phyloP scores from a whole-genome alignment of 225 moss, liverwort and hornwort genomes.

The Physcomitrellopsis africana region DNA sequence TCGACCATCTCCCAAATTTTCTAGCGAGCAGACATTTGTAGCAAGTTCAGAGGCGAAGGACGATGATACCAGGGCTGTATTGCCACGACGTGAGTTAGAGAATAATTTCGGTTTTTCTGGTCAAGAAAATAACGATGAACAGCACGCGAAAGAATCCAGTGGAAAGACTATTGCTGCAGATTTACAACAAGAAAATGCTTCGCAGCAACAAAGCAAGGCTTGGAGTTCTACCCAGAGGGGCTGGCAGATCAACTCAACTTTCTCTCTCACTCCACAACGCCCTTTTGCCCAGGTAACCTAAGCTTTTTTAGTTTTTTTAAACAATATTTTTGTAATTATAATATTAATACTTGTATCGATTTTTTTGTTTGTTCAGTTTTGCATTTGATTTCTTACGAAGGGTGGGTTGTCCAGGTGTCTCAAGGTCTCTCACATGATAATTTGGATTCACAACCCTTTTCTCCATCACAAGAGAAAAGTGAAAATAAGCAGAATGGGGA shows the following conservation, averaged over 20 bases:
- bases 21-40: constrained; percentile 61
- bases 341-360: too few species aligned
- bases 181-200: constrained; percentile 42
- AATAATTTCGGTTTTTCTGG: constrained; percentile 49
- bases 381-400: constrained; percentile 23
- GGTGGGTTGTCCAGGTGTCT: constrained; percentile 40
- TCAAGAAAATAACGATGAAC: constrained; percentile 49
- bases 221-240: constrained; percentile 59
- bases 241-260: constrained; percentile 57
- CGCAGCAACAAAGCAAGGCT: constrained; percentile 37
- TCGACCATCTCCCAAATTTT: constrained; percentile 62
- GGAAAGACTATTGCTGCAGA: constrained; percentile 44
- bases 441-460: constrained; percentile 32
- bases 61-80: constrained; percentile 45
- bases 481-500: constrained; percentile 45
- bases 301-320: neutral
- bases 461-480: constrained; percentile 43
- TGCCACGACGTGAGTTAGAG: constrained; percentile 53
- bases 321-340: neutral
- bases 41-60: constrained; percentile 54
- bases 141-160: constrained; percentile 44
- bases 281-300: constrained; percentile 49
- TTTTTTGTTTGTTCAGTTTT: neutral
- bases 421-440: constrained; percentile 50
- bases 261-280: constrained; percentile 56